A percentile compares a stretch with the other conserved stretches of the same genome.
These are phyloP conservation scores for Colletotrichum tabaci DNA, from an alignment of 2,329 filamentous ascomycete genomes.

Conservation along the genomic window DNA sequence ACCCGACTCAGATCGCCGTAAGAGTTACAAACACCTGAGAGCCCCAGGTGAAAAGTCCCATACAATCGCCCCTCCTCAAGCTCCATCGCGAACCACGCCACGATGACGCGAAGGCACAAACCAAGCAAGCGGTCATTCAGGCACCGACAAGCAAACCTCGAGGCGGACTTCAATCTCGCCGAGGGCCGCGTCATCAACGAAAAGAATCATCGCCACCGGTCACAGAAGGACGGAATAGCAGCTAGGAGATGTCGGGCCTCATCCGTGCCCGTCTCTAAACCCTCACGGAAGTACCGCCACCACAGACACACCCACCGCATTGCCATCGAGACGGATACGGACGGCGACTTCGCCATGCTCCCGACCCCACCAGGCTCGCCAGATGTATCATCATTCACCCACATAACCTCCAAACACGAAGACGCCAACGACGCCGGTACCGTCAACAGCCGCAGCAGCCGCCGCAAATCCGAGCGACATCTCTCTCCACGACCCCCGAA, in stretches of 20 bases:
- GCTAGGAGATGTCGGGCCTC: neutral
- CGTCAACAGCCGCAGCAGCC: neutral
- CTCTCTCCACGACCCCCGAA: neutral
- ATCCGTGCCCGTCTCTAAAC: neutral
- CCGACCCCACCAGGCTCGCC: constrained; percentile 22
- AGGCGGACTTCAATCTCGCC: neutral
- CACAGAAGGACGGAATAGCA: constrained; percentile 2
- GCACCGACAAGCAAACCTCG: neutral
- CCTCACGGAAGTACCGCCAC: constrained; percentile 3
- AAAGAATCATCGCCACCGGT: neutral
- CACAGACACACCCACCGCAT: neutral
- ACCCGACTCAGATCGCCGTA: neutral
- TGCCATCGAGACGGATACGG: constrained; percentile 6
- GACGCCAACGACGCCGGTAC: neutral
- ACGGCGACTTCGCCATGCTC: constrained; percentile 34
- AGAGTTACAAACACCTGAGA: neutral
- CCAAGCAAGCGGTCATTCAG: constrained; percentile 8
- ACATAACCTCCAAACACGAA: neutral
- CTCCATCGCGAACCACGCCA: neutral
- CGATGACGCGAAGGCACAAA: constrained; percentile 24
- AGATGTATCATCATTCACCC: neutral
- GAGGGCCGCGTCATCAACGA: neutral
- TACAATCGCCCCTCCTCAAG: neutral
- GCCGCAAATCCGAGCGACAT: neutral
- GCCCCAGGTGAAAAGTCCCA: neutral